Base-by-base conservation (phyloP, 1,284 basidiomycete genomes). In the Ganoderma meredithae region DNA sequence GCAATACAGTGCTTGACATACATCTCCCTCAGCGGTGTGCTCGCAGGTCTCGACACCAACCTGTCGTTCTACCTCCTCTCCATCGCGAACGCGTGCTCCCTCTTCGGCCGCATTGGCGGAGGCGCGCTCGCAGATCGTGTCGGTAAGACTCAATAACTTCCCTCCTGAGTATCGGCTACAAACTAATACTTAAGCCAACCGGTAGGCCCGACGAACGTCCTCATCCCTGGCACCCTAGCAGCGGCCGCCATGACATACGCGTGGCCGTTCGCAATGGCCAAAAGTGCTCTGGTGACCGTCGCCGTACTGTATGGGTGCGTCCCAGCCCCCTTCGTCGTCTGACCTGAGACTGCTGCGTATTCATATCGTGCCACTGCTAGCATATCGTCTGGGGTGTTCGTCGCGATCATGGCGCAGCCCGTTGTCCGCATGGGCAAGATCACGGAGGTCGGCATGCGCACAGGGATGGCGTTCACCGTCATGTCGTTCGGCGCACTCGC, bases 371-470 rank as follows among this genome's bases (percentile, higher is more conserved):
- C 33, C 4, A 10, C 36, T 41, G 10, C 36, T 44, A 88, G 87
- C 2, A 82, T 86, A 61, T 76, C 83, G 0, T 85, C 83, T 2
- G 91, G 91, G 2, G 81, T 85, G 0, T 91, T 86, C 66, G 83
- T 87, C 8, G 85, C 86, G 0, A 79, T 90, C n/a, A 72, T 90
- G 25, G 75, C 83, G 0, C 81, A 83, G 40, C 90, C 91, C 1
- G 80, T 88, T 49, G 85, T 90, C n/a, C 60, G 65, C 17, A 82
- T 92, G 76, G 90, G 91, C 0, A 83, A 83, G 0, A 79, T 83
- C 1, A 78, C 77, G 25, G 89, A 91, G 69, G 81, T 89, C 4
- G 90, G 89, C 41, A 82, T 85, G 58, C 81, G 88, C n/a, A 79
- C 82, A 2, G 88, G 90, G 0, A 83, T 88, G 77, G 82, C 84